A percentile compares a stretch with the other conserved stretches of the same genome.
Evolutionary conservation across 1,284 basidiomycete genomes (phyloP).

Genomic region (Ustilago esculenta): DNA sequence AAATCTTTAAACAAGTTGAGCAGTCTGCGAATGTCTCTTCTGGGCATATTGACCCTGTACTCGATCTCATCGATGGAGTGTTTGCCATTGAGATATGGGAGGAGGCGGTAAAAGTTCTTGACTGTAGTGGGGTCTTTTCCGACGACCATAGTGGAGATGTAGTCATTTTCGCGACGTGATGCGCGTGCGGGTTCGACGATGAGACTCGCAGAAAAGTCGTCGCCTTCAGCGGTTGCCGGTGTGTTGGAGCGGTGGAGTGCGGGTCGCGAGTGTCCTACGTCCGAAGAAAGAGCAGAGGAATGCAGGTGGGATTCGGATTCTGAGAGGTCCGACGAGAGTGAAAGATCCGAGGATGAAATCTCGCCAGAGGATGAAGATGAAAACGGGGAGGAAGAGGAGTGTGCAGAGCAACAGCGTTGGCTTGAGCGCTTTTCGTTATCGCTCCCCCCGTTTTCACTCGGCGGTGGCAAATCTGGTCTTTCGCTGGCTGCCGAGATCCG

Average conservation of each 20-base stretch:
- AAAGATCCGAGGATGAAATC: slow-evolving; percentile 16
- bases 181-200: slow-evolving; percentile 84
- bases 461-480: slow-evolving; percentile 36
- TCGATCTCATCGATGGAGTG: slow-evolving; percentile 65
- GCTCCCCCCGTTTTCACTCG: slow-evolving; percentile 17
- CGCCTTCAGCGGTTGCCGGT: background rate
- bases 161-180: slow-evolving; percentile 77
- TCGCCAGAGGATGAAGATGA: slow-evolving; percentile 8
- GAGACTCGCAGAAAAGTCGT: slow-evolving; percentile 68
- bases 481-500: slow-evolving; percentile 39
- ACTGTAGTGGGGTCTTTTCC: slow-evolving; percentile 72
- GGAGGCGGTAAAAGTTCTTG: slow-evolving; percentile 47
- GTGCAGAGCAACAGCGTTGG: slow-evolving; percentile 3
- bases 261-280: background rate
- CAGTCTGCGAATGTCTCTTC: slow-evolving; percentile 53
- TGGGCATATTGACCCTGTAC: slow-evolving; percentile 38
- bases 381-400: background rate
- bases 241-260: background rate
- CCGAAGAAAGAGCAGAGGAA: slow-evolving; percentile 2
- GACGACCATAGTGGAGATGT: slow-evolving; percentile 83
- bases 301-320: background rate
- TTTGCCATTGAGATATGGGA: slow-evolving; percentile 65
- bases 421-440: background rate
- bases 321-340: slow-evolving; percentile 20
- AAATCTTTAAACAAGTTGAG: slow-evolving; percentile 48